A percentile compares a stretch with the other conserved stretches of the same genome.
These are phyloP conservation scores for Geotrichum restrictum DNA, from an alignment of 1,139 yeast genomes.

Conservation along the genomic window DNA sequence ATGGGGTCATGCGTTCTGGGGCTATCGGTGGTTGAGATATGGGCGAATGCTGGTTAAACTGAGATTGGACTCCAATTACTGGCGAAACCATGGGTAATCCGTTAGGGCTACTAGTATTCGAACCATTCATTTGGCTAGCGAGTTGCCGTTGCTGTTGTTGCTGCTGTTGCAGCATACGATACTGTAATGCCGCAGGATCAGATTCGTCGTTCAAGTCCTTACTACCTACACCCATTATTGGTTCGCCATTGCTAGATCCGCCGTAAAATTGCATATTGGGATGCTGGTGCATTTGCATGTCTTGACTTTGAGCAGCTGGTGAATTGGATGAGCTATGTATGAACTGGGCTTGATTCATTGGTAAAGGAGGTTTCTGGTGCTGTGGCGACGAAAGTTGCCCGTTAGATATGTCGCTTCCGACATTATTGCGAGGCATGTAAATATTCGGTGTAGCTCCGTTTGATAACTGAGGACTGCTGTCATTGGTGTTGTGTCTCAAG, in stretches of 20 bases:
- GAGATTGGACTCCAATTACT: neutral
- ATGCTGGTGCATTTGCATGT: neutral
- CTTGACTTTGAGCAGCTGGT: slow-evolving; percentile 2
- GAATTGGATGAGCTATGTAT: slow-evolving; percentile 6
- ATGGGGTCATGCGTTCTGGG: neutral
- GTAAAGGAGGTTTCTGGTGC: slow-evolving; percentile 9
- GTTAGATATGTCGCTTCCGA: slow-evolving; percentile 4
- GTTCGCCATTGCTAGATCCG: neutral
- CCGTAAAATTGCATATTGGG: neutral
- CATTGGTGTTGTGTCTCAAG: slow-evolving; percentile 1
- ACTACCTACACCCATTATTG: neutral
- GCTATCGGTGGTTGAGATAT: neutral
- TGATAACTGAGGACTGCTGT: slow-evolving; percentile 1
- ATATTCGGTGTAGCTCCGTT: slow-evolving; percentile 1
- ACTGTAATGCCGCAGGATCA: neutral
- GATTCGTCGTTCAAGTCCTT: neutral
- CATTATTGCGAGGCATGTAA: neutral
- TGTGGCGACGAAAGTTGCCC: slow-evolving; percentile 4
- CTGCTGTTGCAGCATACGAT: slow-evolving; percentile 8
- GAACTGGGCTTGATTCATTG: slow-evolving; percentile 6
- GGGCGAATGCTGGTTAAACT: neutral
- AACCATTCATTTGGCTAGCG: neutral
- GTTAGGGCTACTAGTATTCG: slow-evolving; percentile 1
- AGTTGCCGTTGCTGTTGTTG: slow-evolving; percentile 8
- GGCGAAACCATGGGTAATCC: slow-evolving; percentile 3